Percentiles rank a stretch among this genome's conserved stretches.
These are phyloP conservation scores for Cercospora sojina DNA, from an alignment of 2,329 filamentous ascomycete genomes.

Conservation along the genomic window DNA sequence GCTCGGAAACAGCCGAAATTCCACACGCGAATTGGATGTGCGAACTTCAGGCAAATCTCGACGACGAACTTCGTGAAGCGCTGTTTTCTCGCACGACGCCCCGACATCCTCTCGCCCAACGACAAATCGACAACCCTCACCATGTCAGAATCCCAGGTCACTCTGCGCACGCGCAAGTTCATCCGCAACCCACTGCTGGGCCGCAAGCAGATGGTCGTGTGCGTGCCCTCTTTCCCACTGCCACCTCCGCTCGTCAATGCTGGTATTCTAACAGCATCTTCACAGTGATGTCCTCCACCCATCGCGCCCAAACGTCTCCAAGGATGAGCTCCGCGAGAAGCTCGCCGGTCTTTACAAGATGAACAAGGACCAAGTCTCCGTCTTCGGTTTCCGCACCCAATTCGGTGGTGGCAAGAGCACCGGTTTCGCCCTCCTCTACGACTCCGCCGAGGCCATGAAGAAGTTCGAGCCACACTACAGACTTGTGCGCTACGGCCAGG, in stretches of 20 bases:
- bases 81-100: constrained; percentile 2
- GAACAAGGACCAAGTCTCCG: constrained; percentile 93
- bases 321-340: constrained; percentile 96
- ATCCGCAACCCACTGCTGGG: constrained; percentile 99
- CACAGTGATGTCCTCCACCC: constrained; percentile 98
- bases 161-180: constrained; percentile 94
- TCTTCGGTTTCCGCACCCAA: constrained; percentile 98
- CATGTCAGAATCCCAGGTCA: constrained; percentile 75
- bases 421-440: constrained; percentile 98
- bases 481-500: constrained; percentile 88
- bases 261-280: constrained; percentile 25
- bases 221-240: constrained; percentile 29
- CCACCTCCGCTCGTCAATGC: constrained; percentile 1
- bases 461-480: constrained; percentile 99
- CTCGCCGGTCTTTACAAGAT: constrained; percentile 96
- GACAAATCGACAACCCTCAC: constrained; percentile 45
- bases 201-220: constrained; percentile 99
- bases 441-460: constrained; percentile 97
- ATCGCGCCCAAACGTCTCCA: constrained; percentile 96
- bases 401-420: constrained; percentile 99
- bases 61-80: constrained; percentile 10
- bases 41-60: constrained; percentile 5
- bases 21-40: constrained; percentile 1
- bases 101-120: constrained; percentile 15
- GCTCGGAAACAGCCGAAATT: not conserved